Base-by-base conservation (phyloP, 805 yeast species). In the Hanseniaspora taiwanica region DNA sequence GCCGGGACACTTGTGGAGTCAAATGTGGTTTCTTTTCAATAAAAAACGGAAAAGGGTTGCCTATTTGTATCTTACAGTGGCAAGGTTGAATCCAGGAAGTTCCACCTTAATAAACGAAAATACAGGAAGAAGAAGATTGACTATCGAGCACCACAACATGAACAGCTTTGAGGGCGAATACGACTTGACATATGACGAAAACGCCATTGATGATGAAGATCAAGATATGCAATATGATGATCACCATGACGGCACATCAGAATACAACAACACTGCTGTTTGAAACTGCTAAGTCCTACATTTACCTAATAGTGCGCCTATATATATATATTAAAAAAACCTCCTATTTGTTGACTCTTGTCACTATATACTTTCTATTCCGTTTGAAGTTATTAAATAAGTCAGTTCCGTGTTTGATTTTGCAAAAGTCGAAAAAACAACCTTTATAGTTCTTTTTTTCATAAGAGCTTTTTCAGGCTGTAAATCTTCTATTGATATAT, bases 1-100 rank as follows among this genome's bases (percentile, higher is more conserved):
- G 40, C 64, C 61, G 9, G 65, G 64, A 3, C 56, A 58, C 40
- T 51, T 65, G n/a, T 65, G 69, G 69, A 59, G 62, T 32, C 50
- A 78, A 55, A 83, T 84, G 71, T 89, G 93, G 80, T 91, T 91
- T 58, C 75, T 89, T 35, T 86, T 81, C 62, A 91, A 86, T 63
- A 89, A 85, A 61, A 81, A 83, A 53, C 74, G 81, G 62, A 89
- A 89, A 62, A 73, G 97, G 46, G 97, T 91, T 2, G 85, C 94
- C 1, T 89, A 81, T 56, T 57, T 91, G 14, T 82, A 83, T 50
- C 63, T 91, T 46, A 76, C 76, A 41, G 78, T 80, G 40, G 54
- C 65, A 32, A 63, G 66, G 40, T 54, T 66, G 36, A 60, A 68
- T 36, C 53, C 50, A 37, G 46, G 58, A 38, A 55, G 57, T 29